Evolutionary conservation across 78 protist species (phyloP), one percentile per base, ranked within the genome.

Genomic region (Pelomyxa schiedti): DNA sequence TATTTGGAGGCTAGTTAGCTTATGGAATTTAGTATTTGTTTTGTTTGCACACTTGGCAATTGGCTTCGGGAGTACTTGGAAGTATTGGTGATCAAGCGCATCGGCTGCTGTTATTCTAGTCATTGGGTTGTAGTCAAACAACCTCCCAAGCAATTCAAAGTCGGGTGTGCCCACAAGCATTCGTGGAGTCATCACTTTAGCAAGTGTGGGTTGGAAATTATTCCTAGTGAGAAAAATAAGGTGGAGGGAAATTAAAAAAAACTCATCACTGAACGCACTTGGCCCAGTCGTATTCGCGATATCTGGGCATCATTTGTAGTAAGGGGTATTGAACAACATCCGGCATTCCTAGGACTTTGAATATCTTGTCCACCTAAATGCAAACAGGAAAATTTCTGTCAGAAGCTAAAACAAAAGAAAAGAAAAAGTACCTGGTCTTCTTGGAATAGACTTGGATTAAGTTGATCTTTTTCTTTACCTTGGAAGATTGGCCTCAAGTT

Each of bases 81-180:
- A 92, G 81, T 89, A 92, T 6, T 84, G 89, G 67, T 86, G 92
- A 39, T 77, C 68, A 16, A 91, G 77, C 3, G 93, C 93, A 8
- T 89, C 90, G 26, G 74, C 52, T 2, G 93, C 92, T 28, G 87
- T 58, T 8, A 92, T 86, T 42, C 95, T 80, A 77, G 64, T 70
- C 4, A 42, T 43, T 2, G 95, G 95, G 36, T 86, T 88, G 36
- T 84, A 89, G 8, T 6, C 53, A 26, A 92, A 74, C 91, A 92
- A 83, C 28, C 72, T 53, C 32, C 42, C 3, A 0, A 86, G 32
- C 39, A 85, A 67, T 80, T 74, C 71, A 58, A 30, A 79, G 80
- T 4, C 74, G 52, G 2, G 66, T 24, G 6, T 58, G 74, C n/a
- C 76, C 66, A 16, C 47, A 79, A 3, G 30, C 24, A 26, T 76